A percentile compares a stretch with the other conserved stretches of the same genome.
These are phyloP conservation scores for Populus euphratica DNA, from an alignment of 345 rosid species.

Conservation along the genomic window DNA sequence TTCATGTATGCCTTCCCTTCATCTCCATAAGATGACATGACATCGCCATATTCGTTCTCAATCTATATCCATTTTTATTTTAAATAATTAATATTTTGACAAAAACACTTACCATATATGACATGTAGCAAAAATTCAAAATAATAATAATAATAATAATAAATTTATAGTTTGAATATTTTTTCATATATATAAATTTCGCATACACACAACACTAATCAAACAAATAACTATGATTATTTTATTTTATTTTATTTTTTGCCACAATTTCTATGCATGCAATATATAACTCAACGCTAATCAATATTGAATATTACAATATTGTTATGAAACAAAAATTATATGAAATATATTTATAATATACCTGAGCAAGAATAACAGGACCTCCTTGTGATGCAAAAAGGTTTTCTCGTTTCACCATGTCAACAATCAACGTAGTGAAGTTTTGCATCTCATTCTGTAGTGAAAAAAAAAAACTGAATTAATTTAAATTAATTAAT, in stretches of 20 bases:
- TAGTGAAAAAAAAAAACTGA: background rate
- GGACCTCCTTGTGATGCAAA: conserved; percentile 86
- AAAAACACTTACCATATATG: too few relatives aligned
- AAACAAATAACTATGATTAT: too few relatives aligned
- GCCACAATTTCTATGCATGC: too few relatives aligned
- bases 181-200: too few relatives aligned
- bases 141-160: too few relatives aligned
- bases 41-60: conserved; percentile 80
- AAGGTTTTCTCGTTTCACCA: conserved; percentile 53
- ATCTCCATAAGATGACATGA: conserved; percentile 42
- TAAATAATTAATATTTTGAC: background rate
- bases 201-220: too few relatives aligned
- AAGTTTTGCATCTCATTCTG: conserved; percentile 74
- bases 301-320: too few relatives aligned
- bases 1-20: conserved; percentile 56
- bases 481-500: background rate
- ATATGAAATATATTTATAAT: background rate
- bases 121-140: too few relatives aligned
- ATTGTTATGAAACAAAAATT: too few relatives aligned
- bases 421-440: conserved; percentile 52
- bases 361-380: conserved; percentile 67
- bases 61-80: conserved; percentile 31
- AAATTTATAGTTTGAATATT: too few relatives aligned
- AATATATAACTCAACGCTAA: too few relatives aligned
- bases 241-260: too few relatives aligned